These are phyloP conservation scores for Pyrenophora graminea DNA, from an alignment of 2,329 filamentous ascomycete genomes.

Conservation along the genomic window DNA sequence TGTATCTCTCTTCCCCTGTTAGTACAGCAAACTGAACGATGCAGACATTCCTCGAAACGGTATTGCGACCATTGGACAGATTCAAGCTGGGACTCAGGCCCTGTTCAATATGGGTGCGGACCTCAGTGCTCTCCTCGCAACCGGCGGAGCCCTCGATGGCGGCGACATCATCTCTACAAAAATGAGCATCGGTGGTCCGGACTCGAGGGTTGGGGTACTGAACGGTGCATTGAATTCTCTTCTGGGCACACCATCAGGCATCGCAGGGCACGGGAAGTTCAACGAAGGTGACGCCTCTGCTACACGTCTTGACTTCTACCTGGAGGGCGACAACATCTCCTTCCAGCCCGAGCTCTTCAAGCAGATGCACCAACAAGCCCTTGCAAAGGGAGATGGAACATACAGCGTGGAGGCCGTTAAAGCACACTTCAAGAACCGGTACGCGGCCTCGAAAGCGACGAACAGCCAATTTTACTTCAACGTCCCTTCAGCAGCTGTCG, in stretches of 20 bases:
- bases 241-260: constrained; percentile 31
- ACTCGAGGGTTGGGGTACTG: constrained; percentile 23
- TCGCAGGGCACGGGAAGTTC: constrained; percentile 29
- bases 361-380: constrained; percentile 25
- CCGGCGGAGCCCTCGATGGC: constrained; percentile 21
- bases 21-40: constrained; percentile 31
- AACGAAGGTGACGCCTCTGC: constrained; percentile 44
- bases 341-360: constrained; percentile 31
- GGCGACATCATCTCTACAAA: constrained; percentile 24
- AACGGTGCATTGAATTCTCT: constrained; percentile 37
- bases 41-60: constrained; percentile 48
- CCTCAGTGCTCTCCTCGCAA: constrained; percentile 32
- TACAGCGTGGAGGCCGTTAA: constrained; percentile 25
- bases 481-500: constrained; percentile 19
- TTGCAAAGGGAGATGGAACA: constrained; percentile 22
- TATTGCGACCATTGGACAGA: constrained; percentile 41
- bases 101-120: constrained; percentile 49
- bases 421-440: constrained; percentile 27
- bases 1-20: constrained; percentile 7
- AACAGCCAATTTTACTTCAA: constrained; percentile 29
- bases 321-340: constrained; percentile 38
- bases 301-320: constrained; percentile 31
- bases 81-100: constrained; percentile 36
- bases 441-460: constrained; percentile 19
- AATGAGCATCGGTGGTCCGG: constrained; percentile 26